Evolutionary conservation across 148 eudicot species (phyloP), one percentile per base, ranked within the genome.

Genomic region (Camellia lanceoleosa): DNA sequence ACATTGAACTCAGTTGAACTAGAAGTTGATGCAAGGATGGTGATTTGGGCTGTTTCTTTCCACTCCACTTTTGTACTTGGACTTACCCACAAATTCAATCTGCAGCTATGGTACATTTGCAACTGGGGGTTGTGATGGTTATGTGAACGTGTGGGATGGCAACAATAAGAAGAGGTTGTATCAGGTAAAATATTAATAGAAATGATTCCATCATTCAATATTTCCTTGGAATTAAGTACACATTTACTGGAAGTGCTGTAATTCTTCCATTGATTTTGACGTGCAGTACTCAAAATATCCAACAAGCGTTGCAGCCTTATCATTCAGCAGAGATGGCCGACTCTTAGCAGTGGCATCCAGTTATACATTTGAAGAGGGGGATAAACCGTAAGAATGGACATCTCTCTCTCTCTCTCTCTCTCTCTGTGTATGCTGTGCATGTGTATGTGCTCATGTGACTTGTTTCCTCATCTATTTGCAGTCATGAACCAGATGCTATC

Each of bases 71-170:
- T 71, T 14, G 19, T 49, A 8, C 59, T 71, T 12, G 3, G 4
- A n/a, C 16, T 19, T 19, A 23, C 59, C 12, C 1, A 49, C 46
- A 49, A 47, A 30, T 52, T 51, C 14, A 23, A 74, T 78, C 62
- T 86, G 87, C 91, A 95, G 99, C 83, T 93, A 93, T 77, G 98
- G 97, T 75, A 95, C 98, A 65, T 95, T 95, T 87, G 98, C 97
- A 68, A 95, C 98, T 19, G 98, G 98, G 20, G 98, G 98, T 30
- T 95, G 97, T 83, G 97, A 95, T 83, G 99, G 97, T 59, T 92
- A 87, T 84, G 99, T 93, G 62, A 95, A 95, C 79, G 91, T 95
- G 68, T 95, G 99, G 99, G 99, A 95, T 83, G 99, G 99, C 58
- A 92, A 93, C 90, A 93, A 95, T 85, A 95, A 95, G 84, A 95